Conservation (phyloP, 108 stramenopile genomes). For the Discostella stelligeroides region DNA sequence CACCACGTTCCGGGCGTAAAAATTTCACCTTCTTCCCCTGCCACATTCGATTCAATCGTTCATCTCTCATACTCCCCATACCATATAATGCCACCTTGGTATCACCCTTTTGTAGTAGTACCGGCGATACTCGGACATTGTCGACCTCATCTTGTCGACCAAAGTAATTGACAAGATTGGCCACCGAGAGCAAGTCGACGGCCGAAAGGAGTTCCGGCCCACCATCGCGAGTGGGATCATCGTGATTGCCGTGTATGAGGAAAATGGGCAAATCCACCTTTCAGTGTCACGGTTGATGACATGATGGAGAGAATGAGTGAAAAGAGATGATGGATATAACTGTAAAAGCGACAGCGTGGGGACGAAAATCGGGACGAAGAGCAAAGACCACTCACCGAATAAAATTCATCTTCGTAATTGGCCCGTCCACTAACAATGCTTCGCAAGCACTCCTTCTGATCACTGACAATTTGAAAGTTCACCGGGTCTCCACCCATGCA, state of each 20-base stretch:
- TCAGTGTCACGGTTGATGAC: not conserved
- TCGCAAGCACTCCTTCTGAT: conserved; percentile 55
- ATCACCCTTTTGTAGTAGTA: conserved; percentile 90
- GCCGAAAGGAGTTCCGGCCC: conserved; percentile 82
- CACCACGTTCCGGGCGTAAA: conserved; percentile 52
- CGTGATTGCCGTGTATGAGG: conserved; percentile 98
- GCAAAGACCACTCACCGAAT: conserved; percentile 48
- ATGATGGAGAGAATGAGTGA: not conserved
- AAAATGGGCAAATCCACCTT: conserved; percentile 95
- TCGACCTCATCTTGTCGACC: conserved; percentile 92
- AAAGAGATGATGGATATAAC: too few species aligned
- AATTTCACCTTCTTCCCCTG: conserved; percentile 84
- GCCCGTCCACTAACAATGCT: conserved; percentile 54
- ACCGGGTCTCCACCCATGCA: conserved; percentile 91
- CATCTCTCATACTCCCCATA: conserved; percentile 96
- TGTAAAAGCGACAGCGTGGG: too few species aligned
- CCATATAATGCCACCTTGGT: conserved; percentile 94
- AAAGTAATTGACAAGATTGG: conserved; percentile 96
- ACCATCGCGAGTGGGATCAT: conserved; percentile 92
- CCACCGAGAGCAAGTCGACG: conserved; percentile 85
- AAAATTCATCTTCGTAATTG: conserved; percentile 93
- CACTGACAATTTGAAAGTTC: conserved; percentile 78
- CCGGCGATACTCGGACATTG: conserved; percentile 82
- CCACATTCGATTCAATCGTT: conserved; percentile 97
- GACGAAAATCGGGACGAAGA: not conserved